Percentiles rank a stretch among this genome's conserved stretches.
Conservation (phyloP, 148 eudicot genomes). For the Euryodendron excelsum region DNA sequence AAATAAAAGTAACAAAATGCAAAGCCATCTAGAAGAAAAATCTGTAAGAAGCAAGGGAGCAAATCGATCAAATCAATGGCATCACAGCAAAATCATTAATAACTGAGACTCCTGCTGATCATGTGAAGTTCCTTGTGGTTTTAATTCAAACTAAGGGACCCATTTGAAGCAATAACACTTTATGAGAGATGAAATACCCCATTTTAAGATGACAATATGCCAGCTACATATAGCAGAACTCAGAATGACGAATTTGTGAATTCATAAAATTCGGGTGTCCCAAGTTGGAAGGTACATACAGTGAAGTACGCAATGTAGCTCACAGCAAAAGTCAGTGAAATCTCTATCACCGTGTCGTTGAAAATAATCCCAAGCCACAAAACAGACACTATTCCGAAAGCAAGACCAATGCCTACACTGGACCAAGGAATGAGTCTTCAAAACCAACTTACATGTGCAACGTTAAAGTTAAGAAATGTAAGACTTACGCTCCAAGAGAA, state of each 20-base stretch:
- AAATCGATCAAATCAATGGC: neutral
- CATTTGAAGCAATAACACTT: neutral
- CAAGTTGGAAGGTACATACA: conserved; percentile 47
- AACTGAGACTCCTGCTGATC: neutral
- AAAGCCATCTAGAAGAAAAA: neutral
- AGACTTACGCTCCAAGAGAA: conserved; percentile 89
- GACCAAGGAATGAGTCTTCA: conserved; percentile 17
- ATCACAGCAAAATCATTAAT: neutral
- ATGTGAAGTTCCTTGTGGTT: neutral
- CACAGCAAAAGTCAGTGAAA: conserved; percentile 84
- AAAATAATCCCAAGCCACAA: conserved; percentile 95
- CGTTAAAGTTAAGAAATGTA: neutral
- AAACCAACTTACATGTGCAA: neutral
- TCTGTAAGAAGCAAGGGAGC: neutral
- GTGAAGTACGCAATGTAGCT: conserved; percentile 94
- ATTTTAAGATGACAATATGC: neutral
- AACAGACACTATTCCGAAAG: conserved; percentile 80
- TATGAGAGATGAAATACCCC: neutral
- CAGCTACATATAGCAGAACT: neutral
- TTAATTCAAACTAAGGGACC: neutral
- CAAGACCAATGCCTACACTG: conserved; percentile 92
- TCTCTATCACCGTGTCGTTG: conserved; percentile 94
- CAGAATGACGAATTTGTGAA: neutral
- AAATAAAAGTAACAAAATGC: neutral
- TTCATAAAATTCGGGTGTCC: neutral